Percentiles rank a stretch among this genome's conserved stretches.
Conservation (phyloP, 805 yeast genomes). For the Metschnikowia cerradonensis region DNA sequence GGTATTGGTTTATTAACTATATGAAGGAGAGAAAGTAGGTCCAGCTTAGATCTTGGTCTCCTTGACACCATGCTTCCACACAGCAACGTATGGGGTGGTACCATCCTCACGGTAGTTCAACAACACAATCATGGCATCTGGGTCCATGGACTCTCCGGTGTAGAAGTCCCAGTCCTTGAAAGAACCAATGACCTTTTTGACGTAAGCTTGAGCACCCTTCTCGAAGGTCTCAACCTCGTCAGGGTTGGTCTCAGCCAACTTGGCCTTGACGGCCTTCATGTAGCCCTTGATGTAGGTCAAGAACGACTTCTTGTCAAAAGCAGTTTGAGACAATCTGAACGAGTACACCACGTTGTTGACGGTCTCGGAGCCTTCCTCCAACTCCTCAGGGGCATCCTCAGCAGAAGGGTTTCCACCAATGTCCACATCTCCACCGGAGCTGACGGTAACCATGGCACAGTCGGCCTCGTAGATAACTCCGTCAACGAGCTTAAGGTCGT, state of each 20-base stretch:
- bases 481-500: constrained; percentile 82
- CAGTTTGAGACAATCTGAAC: constrained; percentile 94
- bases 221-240: constrained; percentile 84
- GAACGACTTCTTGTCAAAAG: constrained; percentile 97
- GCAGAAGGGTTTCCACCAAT: constrained; percentile 99
- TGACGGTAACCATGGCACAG: constrained; percentile 87
- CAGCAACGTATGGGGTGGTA: constrained; percentile 91
- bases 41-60: constrained; percentile 77
- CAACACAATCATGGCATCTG: constrained; percentile 96
- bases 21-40: neutral
- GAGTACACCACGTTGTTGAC: constrained; percentile 99
- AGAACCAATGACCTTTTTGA: constrained; percentile 90
- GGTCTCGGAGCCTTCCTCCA: constrained; percentile 81
- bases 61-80: constrained; percentile 98
- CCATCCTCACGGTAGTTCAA: constrained; percentile 99
- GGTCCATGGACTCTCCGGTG: constrained; percentile 99
- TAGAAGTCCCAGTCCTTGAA: constrained; percentile 99
- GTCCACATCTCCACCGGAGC: constrained; percentile 83
- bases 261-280: constrained; percentile 94
- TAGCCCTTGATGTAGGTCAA: constrained; percentile 95
- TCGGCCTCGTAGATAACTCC: constrained; percentile 94
- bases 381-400: constrained; percentile 82
- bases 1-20: too few relatives aligned
- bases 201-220: constrained; percentile 96
- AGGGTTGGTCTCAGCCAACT: constrained; percentile 85